Evolutionary conservation across 345 rosid genomes (phyloP).

Genomic region (Rhodamnia rubescens): DNA sequence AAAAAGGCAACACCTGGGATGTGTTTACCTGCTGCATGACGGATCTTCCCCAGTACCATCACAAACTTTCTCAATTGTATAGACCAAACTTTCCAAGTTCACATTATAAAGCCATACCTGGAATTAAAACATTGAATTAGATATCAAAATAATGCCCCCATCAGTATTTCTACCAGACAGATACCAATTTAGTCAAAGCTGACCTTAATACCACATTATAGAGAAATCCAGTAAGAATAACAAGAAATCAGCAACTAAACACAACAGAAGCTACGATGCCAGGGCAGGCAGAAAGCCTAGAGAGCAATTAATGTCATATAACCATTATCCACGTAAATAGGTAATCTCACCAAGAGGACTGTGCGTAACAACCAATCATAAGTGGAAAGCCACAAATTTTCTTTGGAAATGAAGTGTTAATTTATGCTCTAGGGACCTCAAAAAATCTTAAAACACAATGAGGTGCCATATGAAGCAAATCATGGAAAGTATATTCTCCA

Average conservation of each 20-base stretch:
- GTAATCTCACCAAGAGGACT: not conserved
- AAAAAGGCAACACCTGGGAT: not conserved
- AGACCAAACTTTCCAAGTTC: conserved; percentile 51
- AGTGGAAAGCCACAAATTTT: not conserved
- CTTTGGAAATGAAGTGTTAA: not conserved
- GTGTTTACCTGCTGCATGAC: conserved; percentile 58
- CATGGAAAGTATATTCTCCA: not conserved
- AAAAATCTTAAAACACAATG: not conserved
- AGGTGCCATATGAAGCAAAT: not conserved
- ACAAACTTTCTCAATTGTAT: conserved; percentile 58
- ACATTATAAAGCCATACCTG: conserved; percentile 63
- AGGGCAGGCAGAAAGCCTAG: not conserved
- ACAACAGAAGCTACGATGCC: not conserved
- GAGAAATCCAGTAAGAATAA: not conserved
- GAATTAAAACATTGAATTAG: not conserved
- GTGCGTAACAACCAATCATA: not conserved
- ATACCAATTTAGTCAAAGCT: not conserved
- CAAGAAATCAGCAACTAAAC: not conserved
- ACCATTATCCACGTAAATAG: not conserved
- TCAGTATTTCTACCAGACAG: not conserved
- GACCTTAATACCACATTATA: not conserved
- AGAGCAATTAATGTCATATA: not conserved
- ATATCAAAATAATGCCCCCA: not conserved
- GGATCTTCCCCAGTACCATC: conserved; percentile 95
- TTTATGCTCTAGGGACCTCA: not conserved